Evolutionary conservation across 441 rosid genomes (phyloP), one percentile per base, ranked within the genome.

Genomic region (Pelargonium citronellum): DNA sequence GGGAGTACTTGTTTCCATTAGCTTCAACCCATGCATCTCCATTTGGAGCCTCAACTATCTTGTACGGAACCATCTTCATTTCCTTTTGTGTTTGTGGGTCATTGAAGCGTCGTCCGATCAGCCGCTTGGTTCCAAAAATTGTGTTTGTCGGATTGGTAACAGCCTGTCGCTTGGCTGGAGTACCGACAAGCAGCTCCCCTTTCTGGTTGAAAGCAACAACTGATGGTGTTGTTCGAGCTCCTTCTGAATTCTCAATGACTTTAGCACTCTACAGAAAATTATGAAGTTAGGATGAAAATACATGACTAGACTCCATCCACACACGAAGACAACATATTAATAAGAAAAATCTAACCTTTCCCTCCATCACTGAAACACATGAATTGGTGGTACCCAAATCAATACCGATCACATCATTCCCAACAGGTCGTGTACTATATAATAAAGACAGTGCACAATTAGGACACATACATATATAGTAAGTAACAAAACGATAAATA

Each of bases 361-460:
- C 99, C 67, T 95, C 99, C 99, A 91, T 95, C 67, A 91, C 88
- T 5, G 96, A 88, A 74, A 95, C 99, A 72, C 99, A 95, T 0
- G 99, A 95, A 75, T 91, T 95, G 27, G 99, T 95, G 0, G 99
- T 95, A 51, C 99, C 99, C 86, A 95, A 79, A 73, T 95, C 97
- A 67, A 95, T 89, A 77, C 99, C 99, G 22, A 95, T 87, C 60
- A 95, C 91, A 71, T 95, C 99, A 65, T 75, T 86, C 0, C 94
- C 99, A n/a, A 86, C 88, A 34, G 98, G 89, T 74, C 87, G 90
- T 15, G 99, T 86, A 71, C 99, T 30, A 30, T 95, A 69, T 46
- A 71, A 6, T 1, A 12, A 24, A 27, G 0, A 66, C 41, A 34
- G 10, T 10, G 65, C 12, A 67, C 70, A 9, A n/a, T 7, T 0